These are phyloP conservation scores for Gynostemma pentaphyllum DNA, from an alignment of 306 rosid species.

Conservation along the genomic window DNA sequence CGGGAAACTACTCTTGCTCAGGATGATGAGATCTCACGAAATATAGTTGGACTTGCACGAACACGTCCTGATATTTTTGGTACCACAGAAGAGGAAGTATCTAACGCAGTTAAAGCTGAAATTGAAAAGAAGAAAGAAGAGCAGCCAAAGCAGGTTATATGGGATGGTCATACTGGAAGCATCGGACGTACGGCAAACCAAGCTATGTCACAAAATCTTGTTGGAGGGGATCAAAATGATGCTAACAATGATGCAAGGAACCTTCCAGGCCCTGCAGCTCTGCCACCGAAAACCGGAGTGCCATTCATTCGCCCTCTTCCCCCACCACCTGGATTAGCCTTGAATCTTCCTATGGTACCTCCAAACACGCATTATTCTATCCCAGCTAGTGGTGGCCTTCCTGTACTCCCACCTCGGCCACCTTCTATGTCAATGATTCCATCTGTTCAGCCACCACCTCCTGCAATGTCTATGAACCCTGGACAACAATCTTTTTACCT, in stretches of 20 bases:
- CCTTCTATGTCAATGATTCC: constrained; percentile 47
- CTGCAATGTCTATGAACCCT: constrained; percentile 45
- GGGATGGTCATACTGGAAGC: constrained; percentile 99
- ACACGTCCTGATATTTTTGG: constrained; percentile 96
- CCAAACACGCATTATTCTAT: constrained; percentile 52
- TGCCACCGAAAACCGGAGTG: constrained; percentile 78
- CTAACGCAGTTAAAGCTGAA: constrained; percentile 96
- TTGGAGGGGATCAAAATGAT: constrained; percentile 58
- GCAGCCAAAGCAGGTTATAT: constrained; percentile 94
- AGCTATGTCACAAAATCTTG: constrained; percentile 75
- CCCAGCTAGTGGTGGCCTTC: constrained; percentile 41
- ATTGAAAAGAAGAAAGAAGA: constrained; percentile 92
- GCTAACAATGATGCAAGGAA: constrained; percentile 41
- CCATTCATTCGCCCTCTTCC: constrained; percentile 87
- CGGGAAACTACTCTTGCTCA: constrained; percentile 93
- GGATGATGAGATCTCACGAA: constrained; percentile 79
- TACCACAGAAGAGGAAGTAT: constrained; percentile 95
- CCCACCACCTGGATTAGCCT: constrained; percentile 79
- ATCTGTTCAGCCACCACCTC: constrained; percentile 50
- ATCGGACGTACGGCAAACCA: constrained; percentile 91
- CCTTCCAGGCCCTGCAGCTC: constrained; percentile 89
- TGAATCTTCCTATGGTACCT: constrained; percentile 78
- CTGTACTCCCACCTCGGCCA: constrained; percentile 54
- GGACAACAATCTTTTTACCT: constrained; percentile 54
- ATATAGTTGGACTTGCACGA: constrained; percentile 88